phyloP scores from a whole-genome alignment of 371 early-diverging fungal genomes.

The Mucor lusitanicus region DNA sequence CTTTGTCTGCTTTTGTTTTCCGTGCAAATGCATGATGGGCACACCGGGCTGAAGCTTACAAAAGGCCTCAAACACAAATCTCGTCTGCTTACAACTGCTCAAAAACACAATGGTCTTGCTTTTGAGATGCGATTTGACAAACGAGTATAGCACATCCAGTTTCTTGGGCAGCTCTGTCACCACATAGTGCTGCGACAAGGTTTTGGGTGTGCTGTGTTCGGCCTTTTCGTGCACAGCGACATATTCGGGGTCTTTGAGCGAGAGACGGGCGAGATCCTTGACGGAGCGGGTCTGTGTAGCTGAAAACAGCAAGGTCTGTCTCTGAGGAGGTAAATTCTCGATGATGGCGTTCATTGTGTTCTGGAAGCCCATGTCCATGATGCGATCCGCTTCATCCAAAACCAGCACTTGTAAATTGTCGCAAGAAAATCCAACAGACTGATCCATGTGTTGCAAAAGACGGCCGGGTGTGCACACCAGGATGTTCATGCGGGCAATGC shows the following conservation, averaged over 20 bases:
- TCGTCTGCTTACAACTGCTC: conserved; percentile 54
- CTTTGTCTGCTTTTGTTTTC: conserved; percentile 94
- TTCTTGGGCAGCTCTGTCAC: conserved; percentile 82
- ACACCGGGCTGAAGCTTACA: conserved; percentile 94
- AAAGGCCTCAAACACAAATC: conserved; percentile 93
- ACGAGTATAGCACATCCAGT: conserved; percentile 91
- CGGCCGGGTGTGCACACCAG: conserved; percentile 98
- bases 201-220: conserved; percentile 80
- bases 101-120: conserved; percentile 62
- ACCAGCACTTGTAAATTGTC: conserved; percentile 87
- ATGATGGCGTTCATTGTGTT: conserved; percentile 94
- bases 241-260: conserved; percentile 90
- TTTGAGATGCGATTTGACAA: conserved; percentile 88
- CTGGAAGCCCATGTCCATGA: conserved; percentile 95
- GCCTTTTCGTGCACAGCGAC: conserved; percentile 92
- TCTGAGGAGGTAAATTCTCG: conserved; percentile 80
- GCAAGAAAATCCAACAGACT: conserved; percentile 89
- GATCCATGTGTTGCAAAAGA: conserved; percentile 97
- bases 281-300: conserved; percentile 97
- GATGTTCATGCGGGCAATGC: conserved; percentile 90
- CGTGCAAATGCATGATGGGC: conserved; percentile 89
- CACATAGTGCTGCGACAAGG: conserved; percentile 84
- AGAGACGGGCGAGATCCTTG: conserved; percentile 88
- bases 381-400: conserved; percentile 98
- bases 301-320: conserved; percentile 95